phyloP scores from a whole-genome alignment of 2,329 filamentous ascomycete genomes.

The Xylaria arbuscula region DNA sequence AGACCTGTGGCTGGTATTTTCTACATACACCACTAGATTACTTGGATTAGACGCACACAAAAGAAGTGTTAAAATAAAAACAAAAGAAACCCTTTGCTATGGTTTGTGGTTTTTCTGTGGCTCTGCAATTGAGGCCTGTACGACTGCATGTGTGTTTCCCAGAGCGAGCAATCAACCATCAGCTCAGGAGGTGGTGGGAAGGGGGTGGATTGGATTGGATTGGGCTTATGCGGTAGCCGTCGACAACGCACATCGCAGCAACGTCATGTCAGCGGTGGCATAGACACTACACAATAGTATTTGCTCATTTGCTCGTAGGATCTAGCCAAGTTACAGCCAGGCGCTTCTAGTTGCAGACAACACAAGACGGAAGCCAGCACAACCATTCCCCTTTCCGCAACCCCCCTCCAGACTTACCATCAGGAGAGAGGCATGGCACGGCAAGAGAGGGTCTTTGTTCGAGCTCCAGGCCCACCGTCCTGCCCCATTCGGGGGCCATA shows the following conservation, averaged over 20 bases:
- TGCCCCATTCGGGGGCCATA: conserved; percentile 31
- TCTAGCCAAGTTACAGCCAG: conserved; percentile 36
- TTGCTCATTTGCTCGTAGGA: conserved; percentile 35
- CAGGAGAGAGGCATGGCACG: conserved; percentile 22
- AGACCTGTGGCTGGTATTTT: conserved; percentile 30
- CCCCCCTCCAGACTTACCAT: background rate
- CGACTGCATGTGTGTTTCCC: conserved; percentile 18
- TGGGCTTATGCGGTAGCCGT: conserved; percentile 6
- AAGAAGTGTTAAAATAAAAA: conserved; percentile 5
- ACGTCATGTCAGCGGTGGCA: conserved; percentile 38
- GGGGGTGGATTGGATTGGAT: conserved; percentile 7
- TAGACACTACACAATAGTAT: conserved; percentile 22
- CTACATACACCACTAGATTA: conserved; percentile 5
- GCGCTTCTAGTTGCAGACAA: conserved; percentile 32
- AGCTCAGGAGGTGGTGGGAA: conserved; percentile 2
- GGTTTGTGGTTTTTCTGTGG: conserved; percentile 18
- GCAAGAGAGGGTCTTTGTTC: conserved; percentile 21
- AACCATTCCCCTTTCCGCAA: conserved; percentile 39
- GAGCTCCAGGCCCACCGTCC: conserved; percentile 38
- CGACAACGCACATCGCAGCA: conserved; percentile 29
- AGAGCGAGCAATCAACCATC: conserved; percentile 2
- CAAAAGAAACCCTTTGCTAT: conserved; percentile 20
- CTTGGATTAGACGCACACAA: background rate
- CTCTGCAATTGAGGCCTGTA: conserved; percentile 27
- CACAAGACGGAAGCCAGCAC: conserved; percentile 43